A percentile compares a stretch with the other conserved stretches of the same genome.
Conservation (phyloP, 768 basidiomycete species). For the Lentinula boryana region DNA sequence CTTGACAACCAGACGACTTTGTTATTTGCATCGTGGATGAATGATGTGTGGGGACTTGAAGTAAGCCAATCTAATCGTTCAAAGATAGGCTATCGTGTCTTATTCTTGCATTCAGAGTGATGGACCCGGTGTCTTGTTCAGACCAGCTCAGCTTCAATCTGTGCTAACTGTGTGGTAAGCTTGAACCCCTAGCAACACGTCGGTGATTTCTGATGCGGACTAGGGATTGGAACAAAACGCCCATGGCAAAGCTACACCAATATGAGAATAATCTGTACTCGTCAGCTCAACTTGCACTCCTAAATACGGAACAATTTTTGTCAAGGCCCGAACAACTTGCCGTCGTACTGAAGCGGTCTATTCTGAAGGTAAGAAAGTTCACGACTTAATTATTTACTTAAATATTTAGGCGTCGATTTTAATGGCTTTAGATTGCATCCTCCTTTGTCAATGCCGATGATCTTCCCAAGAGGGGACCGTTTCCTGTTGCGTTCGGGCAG, state of each 20-base stretch:
- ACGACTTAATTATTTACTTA: background rate
- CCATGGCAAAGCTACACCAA: constrained; percentile 31
- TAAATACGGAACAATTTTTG: constrained; percentile 31
- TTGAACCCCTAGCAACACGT: background rate
- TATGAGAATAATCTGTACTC: constrained; percentile 33
- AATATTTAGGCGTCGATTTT: background rate
- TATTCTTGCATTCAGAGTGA: constrained; percentile 9
- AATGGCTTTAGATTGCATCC: constrained; percentile 28
- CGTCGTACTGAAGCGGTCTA: constrained; percentile 31
- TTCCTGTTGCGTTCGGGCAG: background rate
- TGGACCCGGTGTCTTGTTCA: constrained; percentile 28
- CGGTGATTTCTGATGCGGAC: background rate
- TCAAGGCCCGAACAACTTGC: constrained; percentile 38
- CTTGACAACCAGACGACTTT: background rate
- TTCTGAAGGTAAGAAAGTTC: constrained; percentile 32
- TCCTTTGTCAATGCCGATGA: constrained; percentile 29
- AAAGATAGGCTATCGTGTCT: background rate
- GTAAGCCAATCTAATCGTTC: background rate
- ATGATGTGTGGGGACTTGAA: background rate
- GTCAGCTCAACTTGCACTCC: constrained; percentile 27
- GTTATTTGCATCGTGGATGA: background rate
- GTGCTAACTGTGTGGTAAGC: constrained; percentile 36
- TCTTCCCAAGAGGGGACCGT: background rate
- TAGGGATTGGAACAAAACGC: constrained; percentile 36
- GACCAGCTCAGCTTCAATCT: constrained; percentile 33